Base-by-base conservation (phyloP, 2,329 filamentous ascomycete genomes). In the Ophiostoma sp. region DNA sequence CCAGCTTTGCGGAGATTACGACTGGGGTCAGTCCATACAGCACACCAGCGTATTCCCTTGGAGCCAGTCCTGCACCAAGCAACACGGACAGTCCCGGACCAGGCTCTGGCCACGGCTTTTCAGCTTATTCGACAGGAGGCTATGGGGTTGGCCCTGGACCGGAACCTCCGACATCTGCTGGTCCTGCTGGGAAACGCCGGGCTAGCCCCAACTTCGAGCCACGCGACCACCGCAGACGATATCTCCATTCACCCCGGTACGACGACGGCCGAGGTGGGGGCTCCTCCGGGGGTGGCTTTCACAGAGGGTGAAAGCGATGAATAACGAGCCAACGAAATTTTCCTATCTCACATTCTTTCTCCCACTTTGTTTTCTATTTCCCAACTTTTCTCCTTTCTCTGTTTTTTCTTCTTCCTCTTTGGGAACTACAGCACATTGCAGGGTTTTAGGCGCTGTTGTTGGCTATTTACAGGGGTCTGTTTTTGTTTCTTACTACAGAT, bases 21-120 rank as follows among this genome's bases (percentile, higher is more conserved):
- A 91, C 89, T 0, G 89, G 89, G 15, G 83, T 90, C 42, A 89
- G 86, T 75, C 87, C 88, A 0, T 91, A 90, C 78, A 87, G 82
- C 76, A 87, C 87, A n/a, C 86, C 87, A 52, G 86, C 87, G 0
- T 88, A 88, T 78, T 84, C 85, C 8, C 79, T 84, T 70, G 82
- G 82, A 39, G 79, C 80, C 63, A 82, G 83, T 74, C 79, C 81
- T 33, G 78, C 81, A 36, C 78, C 82, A 73, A 82, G 83, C 79
- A 74, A 81, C 12, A 82, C 81, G 1, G 80, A 82, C 15, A 87
- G 85, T 71, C 85, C 85, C 0, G 82, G 83, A 1, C 81, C 82
- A 15, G 78, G 71, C 55, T 22, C 68, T 52, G 55, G 72, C 12
- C 39, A 55, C 42, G 71, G 52, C 19, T n/a, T 66, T 25, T n/a